Evolutionary conservation across 176 grass and related monocot species (phyloP).

Genomic region (Hordeum marinum): DNA sequence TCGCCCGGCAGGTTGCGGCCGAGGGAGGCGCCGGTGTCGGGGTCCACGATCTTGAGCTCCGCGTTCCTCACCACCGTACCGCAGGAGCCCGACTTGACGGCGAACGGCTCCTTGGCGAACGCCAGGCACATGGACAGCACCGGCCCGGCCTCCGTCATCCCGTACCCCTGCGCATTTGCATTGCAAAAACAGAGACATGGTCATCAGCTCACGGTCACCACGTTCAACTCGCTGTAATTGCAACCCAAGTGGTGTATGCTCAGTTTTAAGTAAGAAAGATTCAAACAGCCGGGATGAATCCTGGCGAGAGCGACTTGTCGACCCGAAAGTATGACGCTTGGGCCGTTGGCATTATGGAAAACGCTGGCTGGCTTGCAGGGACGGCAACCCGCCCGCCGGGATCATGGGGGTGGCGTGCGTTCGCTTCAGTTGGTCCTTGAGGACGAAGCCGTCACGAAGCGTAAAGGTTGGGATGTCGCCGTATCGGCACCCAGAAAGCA

Average conservation of each 20-base stretch:
- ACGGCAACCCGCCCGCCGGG: slow-evolving; percentile 9
- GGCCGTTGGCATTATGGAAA: neutral
- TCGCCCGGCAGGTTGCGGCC: slow-evolving; percentile 65
- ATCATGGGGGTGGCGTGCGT: slow-evolving; percentile 19
- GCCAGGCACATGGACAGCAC: slow-evolving; percentile 94
- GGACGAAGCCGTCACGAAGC: neutral
- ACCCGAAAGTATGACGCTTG: neutral
- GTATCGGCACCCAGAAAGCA: slow-evolving; percentile 22
- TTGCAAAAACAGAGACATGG: neutral
- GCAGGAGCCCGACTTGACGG: slow-evolving; percentile 85
- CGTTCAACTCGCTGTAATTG: neutral
- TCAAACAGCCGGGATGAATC: neutral
- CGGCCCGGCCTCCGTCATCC: slow-evolving; percentile 92
- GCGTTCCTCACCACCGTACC: slow-evolving; percentile 91
- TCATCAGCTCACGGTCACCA: too few species aligned
- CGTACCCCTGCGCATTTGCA: slow-evolving; percentile 51
- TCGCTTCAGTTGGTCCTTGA: neutral
- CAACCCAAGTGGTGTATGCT: neutral
- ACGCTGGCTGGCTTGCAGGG: slow-evolving; percentile 17
- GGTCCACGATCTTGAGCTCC: slow-evolving; percentile 76
- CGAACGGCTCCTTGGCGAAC: slow-evolving; percentile 74
- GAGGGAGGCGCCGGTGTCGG: slow-evolving; percentile 48
- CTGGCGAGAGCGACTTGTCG: neutral
- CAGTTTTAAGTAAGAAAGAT: neutral
- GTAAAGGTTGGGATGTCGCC: slow-evolving; percentile 40